These are phyloP conservation scores for Claviceps fusiformis DNA, from an alignment of 2,329 filamentous ascomycete species.

Conservation along the genomic window DNA sequence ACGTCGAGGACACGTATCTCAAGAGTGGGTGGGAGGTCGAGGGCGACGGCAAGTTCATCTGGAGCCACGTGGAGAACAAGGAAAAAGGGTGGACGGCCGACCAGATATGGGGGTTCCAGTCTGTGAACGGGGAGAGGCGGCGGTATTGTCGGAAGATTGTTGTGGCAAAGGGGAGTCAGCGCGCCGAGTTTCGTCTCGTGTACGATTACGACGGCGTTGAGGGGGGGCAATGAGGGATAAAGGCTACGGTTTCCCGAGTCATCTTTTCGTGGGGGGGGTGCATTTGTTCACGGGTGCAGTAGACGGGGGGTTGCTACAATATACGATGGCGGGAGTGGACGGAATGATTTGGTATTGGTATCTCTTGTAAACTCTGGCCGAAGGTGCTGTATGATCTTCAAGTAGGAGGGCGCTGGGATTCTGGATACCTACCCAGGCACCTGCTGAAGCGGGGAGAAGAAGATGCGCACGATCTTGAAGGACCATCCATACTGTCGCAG, in stretches of 20 bases:
- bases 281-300: no score
- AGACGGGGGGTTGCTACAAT: no score
- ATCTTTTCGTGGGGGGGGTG: no score
- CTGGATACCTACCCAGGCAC: neutral
- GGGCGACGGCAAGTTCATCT: conserved; percentile 46
- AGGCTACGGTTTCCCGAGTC: no score
- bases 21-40: conserved; percentile 47
- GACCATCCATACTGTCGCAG: neutral
- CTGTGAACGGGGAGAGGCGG: conserved; percentile 35
- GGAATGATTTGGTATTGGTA: no score
- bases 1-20: conserved; percentile 42
- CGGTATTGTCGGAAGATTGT: conserved; percentile 40
- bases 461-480: neutral
- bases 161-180: conserved; percentile 35
- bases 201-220: conserved; percentile 35
- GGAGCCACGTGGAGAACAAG: conserved; percentile 45
- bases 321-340: no score
- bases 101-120: conserved; percentile 50
- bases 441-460: no score
- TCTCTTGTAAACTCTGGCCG: no score
- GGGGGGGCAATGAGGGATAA: no score
- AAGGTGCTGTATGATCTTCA: neutral
- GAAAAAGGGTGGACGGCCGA: conserved; percentile 40
- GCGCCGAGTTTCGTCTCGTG: conserved; percentile 37
- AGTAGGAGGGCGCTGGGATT: neutral